Evolutionary conservation across 2,329 filamentous ascomycete genomes (phyloP).

Genomic region (Botrytis porri): DNA sequence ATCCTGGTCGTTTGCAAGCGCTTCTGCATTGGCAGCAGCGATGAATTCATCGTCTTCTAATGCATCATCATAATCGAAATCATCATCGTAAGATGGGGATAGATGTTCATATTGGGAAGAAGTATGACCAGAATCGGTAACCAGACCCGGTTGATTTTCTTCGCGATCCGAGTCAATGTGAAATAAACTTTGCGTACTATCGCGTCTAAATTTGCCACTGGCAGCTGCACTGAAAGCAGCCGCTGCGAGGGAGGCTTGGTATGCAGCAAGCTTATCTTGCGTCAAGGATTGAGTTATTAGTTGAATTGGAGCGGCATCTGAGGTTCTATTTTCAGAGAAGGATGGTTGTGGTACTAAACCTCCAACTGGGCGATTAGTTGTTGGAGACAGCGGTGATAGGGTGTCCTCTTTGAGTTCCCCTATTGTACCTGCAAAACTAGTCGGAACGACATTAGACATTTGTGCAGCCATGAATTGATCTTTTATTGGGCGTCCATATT

Average conservation of each 20-base stretch:
- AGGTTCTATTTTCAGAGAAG: constrained; percentile 20
- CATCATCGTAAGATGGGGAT: constrained; percentile 41
- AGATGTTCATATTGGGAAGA: constrained; percentile 38
- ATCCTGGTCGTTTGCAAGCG: constrained; percentile 85
- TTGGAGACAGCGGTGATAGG: background rate
- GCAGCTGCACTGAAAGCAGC: constrained; percentile 75
- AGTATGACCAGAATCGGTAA: constrained; percentile 42
- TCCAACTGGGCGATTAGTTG: constrained; percentile 2
- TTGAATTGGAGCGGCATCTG: background rate
- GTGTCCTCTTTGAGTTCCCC: background rate
- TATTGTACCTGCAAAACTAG: constrained; percentile 20
- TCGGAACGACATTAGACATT: constrained; percentile 24
- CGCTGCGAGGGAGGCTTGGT: constrained; percentile 80
- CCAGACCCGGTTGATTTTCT: constrained; percentile 39
- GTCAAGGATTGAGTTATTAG: constrained; percentile 42
- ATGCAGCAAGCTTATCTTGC: constrained; percentile 62
- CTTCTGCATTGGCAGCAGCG: constrained; percentile 91
- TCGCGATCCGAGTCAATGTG: constrained; percentile 31
- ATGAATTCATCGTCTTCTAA: constrained; percentile 88
- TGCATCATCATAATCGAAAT: constrained; percentile 57
- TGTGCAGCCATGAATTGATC: constrained; percentile 33
- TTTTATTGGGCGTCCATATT: constrained; percentile 58
- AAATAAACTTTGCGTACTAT: constrained; percentile 35
- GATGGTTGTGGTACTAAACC: constrained; percentile 33
- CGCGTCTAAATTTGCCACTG: constrained; percentile 70